These are phyloP conservation scores for Nidularia pulvinata DNA, from an alignment of 768 basidiomycete genomes.

Conservation along the genomic window DNA sequence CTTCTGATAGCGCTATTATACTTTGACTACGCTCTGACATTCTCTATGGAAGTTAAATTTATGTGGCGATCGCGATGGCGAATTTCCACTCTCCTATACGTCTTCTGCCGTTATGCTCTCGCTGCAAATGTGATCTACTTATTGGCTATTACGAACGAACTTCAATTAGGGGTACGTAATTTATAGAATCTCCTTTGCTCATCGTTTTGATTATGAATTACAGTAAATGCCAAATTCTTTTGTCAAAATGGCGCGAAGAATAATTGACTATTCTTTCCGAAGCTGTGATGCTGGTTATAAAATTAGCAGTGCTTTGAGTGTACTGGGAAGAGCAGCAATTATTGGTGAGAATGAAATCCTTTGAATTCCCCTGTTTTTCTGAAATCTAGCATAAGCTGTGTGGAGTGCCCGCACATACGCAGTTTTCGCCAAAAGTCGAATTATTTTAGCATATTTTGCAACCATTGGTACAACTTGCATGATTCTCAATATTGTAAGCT, in stretches of 20 bases:
- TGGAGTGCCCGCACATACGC: slow-evolving; percentile 18
- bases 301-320: neutral
- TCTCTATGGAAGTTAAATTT: slow-evolving; percentile 25
- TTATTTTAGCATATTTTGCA: slow-evolving; percentile 16
- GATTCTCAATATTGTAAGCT: slow-evolving; percentile 18
- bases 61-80: slow-evolving; percentile 23
- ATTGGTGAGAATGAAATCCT: neutral
- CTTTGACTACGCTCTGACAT: slow-evolving; percentile 28
- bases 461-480: slow-evolving; percentile 15
- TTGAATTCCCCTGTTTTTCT: neutral
- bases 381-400: slow-evolving; percentile 4
- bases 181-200: neutral
- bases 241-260: neutral
- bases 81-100: slow-evolving; percentile 24
- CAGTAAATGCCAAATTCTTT: no score
- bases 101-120: slow-evolving; percentile 29
- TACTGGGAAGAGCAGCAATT: neutral
- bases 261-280: neutral
- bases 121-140: slow-evolving; percentile 28
- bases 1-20: slow-evolving; percentile 19
- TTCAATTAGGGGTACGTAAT: slow-evolving; percentile 7
- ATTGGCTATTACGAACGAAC: slow-evolving; percentile 17
- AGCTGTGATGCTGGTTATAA: neutral
- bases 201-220: neutral
- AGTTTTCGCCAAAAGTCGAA: slow-evolving; percentile 15